These are phyloP conservation scores for Chenopodium quinoa DNA, from an alignment of 148 eudicot genomes.

Conservation along the genomic window DNA sequence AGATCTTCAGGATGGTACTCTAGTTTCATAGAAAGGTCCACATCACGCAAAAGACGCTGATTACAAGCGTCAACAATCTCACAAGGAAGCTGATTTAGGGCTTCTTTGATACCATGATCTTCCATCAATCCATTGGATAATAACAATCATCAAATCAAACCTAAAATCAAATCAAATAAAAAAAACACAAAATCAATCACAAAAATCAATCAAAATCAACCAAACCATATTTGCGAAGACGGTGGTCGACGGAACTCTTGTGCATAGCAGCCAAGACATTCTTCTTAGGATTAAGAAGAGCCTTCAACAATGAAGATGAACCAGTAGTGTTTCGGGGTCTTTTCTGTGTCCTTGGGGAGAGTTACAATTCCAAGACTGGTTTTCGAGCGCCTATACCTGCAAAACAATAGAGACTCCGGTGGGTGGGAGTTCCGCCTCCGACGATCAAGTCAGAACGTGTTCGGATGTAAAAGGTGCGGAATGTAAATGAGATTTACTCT, in stretches of 20 bases:
- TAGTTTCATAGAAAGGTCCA: constrained; percentile 93
- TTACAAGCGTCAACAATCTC: constrained; percentile 89
- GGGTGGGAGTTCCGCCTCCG: too few species aligned
- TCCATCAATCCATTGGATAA: constrained; percentile 45
- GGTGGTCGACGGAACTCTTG: constrained; percentile 57
- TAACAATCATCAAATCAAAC: constrained; percentile 82
- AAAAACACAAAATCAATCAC: neutral
- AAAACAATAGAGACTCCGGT: too few species aligned
- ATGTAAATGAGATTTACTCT: too few species aligned
- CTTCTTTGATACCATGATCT: constrained; percentile 81
- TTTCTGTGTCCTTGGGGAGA: too few species aligned
- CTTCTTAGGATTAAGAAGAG: constrained; percentile 70
- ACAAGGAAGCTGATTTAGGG: constrained; percentile 72
- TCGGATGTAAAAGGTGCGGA: too few species aligned
- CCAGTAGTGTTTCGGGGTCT: constrained; percentile 15
- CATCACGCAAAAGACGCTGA: constrained; percentile 89
- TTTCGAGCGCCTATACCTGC: too few species aligned
- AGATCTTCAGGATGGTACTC: constrained; percentile 67
- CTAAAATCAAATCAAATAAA: constrained; percentile 26
- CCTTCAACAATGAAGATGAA: constrained; percentile 40
- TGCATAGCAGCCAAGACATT: constrained; percentile 75
- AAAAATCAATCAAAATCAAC: neutral
- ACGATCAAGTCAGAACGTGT: too few species aligned
- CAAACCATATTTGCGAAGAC: constrained; percentile 70
- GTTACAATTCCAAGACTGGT: too few species aligned